Conservation (phyloP, 2,329 filamentous ascomycete species). For the Ophiostoma ulmi region DNA sequence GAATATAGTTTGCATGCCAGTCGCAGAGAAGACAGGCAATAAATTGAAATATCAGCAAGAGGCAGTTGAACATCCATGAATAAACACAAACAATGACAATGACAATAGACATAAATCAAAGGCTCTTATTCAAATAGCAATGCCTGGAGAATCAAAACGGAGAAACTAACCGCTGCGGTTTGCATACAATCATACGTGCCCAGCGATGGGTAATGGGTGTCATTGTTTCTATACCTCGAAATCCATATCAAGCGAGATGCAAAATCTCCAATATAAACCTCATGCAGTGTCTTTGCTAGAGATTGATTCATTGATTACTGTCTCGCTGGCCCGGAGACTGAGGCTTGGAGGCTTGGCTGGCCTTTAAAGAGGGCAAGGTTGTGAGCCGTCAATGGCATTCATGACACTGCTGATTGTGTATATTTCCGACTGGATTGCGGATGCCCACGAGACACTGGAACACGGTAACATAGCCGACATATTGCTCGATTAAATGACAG, state of each 20-base stretch:
- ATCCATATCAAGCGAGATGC: neutral
- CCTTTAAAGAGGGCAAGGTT: neutral
- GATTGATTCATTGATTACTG: neutral
- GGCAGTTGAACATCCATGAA: neutral
- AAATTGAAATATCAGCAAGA: neutral
- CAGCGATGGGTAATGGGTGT: neutral
- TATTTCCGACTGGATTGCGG: slow-evolving; percentile 4
- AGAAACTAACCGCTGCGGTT: neutral
- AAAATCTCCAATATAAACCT: neutral
- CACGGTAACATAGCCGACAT: neutral
- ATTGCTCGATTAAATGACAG: neutral
- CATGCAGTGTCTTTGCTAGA: neutral
- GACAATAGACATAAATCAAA: neutral
- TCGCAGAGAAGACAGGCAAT: neutral
- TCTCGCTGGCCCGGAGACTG: slow-evolving; percentile 10
- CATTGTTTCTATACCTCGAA: neutral
- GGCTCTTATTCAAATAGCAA: too few relatives aligned
- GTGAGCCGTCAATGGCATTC: neutral
- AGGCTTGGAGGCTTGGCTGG: neutral
- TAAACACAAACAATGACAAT: neutral
- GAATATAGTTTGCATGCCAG: neutral
- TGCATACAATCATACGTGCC: too few relatives aligned
- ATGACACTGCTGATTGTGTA: neutral
- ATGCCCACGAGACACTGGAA: slow-evolving; percentile 12
- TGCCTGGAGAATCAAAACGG: neutral